Percentiles rank a stretch among this genome's conserved stretches.
These are phyloP conservation scores for Salmacisia buchloeana DNA, from an alignment of 1,284 basidiomycete genomes.

Conservation along the genomic window DNA sequence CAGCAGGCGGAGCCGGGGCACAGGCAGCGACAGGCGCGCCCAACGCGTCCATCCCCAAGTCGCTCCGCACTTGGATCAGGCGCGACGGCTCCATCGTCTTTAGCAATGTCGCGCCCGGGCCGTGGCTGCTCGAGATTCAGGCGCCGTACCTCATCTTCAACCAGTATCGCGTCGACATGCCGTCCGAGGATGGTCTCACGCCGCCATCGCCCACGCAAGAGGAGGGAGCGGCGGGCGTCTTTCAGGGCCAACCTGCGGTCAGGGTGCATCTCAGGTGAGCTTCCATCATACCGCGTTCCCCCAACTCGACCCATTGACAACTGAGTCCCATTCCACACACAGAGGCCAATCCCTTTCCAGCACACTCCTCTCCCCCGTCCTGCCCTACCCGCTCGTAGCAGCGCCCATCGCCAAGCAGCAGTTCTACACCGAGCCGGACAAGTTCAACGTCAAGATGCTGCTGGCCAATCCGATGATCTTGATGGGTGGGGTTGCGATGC, in stretches of 20 bases:
- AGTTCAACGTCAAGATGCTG: constrained; percentile 12
- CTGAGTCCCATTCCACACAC: background rate
- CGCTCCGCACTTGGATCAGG: constrained; percentile 16
- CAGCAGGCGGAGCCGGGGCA: too few relatives aligned
- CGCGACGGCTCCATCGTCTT: constrained; percentile 32
- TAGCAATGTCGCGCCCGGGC: constrained; percentile 23
- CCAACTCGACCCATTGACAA: background rate
- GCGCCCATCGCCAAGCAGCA: constrained; percentile 7
- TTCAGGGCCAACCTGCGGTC: background rate
- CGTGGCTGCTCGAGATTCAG: constrained; percentile 25
- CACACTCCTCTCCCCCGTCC: background rate
- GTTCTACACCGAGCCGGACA: constrained; percentile 14
- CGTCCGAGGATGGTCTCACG: constrained; percentile 12
- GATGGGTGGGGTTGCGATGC: constrained; percentile 13
- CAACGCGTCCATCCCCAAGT: background rate
- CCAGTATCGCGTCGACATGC: constrained; percentile 28
- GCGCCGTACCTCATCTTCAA: constrained; percentile 23
- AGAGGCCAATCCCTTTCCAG: background rate
- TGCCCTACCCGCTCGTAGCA: constrained; percentile 8
- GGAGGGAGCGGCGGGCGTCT: background rate
- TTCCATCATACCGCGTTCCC: too few relatives aligned
- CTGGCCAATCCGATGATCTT: constrained; percentile 13
- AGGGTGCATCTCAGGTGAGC: constrained; percentile 4
- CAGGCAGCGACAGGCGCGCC: background rate
- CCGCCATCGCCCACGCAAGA: constrained; percentile 12